Base-by-base conservation (phyloP, 257 asterid species). In the Verbena officinalis region DNA sequence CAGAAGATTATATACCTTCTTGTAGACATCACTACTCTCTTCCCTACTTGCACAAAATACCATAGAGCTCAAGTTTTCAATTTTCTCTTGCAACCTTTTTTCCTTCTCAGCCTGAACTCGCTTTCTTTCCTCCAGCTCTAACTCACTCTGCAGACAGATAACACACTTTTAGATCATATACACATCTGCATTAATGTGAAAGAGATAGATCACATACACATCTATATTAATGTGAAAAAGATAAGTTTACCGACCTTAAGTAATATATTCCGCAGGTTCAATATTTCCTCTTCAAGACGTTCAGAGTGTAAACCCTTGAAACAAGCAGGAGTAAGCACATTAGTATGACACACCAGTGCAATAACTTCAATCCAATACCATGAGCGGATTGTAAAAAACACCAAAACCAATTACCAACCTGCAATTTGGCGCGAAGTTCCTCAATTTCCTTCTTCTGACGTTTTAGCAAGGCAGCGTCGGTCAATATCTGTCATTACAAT, bases 391-490 rank as follows among this genome's bases (percentile, higher is more conserved):
- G 46, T 34, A n/a, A 36, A 45, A 23, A 48, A 59, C 68, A 62
- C 60, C 45, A 40, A 48, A 64, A 63, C 63, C 43, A 30, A 70
- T 55, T 67, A 49, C 44, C 48, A 45, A 87, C 99, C 95, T 84
- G 95, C 66, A 93, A 79, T 78, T 86, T 93, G 55, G 90, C 91
- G 22, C 99, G 90, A 55, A 93, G 92, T 74, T 87, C 95, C 80
- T 87, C 95, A 73, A 93, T 93, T 85, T 93, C 99, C 69, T 84
- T 90, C 78, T 93, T 90, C 74, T 93, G 99, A 57, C 99, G 97
- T 76, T 93, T 93, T 44, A 93, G 86, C 87, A 93, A 75, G 61
- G 99, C 99, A 78, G 96, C 97, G 69, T 93, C 99, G 69, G 96
- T 87, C 86, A 93, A 59, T 75, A 93, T 84, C 99, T 93, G 83